These are phyloP conservation scores for Chlamydomonas eustigma DNA, from an alignment of 139 green algal species.

Conservation along the genomic window DNA sequence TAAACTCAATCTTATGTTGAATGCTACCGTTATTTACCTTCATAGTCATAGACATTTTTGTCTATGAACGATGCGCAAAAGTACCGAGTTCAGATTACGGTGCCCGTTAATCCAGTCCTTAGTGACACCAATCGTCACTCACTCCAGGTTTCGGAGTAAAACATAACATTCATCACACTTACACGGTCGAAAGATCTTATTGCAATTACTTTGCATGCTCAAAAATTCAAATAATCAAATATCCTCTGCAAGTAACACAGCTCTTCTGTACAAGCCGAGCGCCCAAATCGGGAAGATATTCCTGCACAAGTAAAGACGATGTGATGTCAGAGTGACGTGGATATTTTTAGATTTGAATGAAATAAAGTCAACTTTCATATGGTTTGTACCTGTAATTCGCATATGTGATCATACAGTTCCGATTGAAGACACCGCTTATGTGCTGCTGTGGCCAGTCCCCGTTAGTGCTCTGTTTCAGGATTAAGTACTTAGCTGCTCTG, in stretches of 20 bases:
- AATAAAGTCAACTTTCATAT: background rate
- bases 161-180: background rate
- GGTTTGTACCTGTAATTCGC: conserved; percentile 84
- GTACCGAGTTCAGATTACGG: background rate
- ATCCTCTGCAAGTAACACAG: conserved; percentile 45
- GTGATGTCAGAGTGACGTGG: background rate
- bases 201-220: background rate
- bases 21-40: background rate
- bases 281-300: conserved; percentile 99
- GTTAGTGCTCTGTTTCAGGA: conserved; percentile 53
- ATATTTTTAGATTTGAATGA: background rate
- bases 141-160: background rate
- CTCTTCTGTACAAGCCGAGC: conserved; percentile 77
- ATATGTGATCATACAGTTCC: conserved; percentile 99
- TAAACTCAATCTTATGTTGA: background rate
- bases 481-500: conserved; percentile 36
- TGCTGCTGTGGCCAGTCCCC: conserved; percentile 98
- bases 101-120: background rate
- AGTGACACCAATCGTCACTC: background rate
- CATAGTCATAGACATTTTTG: conserved; percentile 1
- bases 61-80: background rate
- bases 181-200: background rate
- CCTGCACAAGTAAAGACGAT: conserved; percentile 10
- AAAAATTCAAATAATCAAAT: background rate
- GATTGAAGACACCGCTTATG: conserved; percentile 99